Conservation (phyloP, 2,329 filamentous ascomycete genomes). For the Phialocephala subalpina region DNA sequence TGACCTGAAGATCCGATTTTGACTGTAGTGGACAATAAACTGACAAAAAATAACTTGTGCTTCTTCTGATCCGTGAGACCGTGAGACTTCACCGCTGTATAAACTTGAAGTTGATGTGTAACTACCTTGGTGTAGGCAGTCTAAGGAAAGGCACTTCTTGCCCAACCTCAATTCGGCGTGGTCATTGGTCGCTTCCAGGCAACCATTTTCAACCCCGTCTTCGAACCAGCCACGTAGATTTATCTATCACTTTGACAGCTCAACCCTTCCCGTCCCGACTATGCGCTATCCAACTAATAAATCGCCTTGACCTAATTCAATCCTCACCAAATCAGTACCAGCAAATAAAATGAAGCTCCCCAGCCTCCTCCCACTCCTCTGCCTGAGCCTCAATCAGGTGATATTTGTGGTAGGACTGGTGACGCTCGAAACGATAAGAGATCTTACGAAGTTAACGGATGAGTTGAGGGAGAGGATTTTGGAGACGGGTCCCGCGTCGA, state of each 20-base stretch:
- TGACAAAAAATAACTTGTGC: not conserved
- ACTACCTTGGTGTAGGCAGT: too few relatives aligned
- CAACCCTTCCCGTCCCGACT: not conserved
- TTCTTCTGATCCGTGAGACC: not conserved
- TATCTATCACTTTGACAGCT: not conserved
- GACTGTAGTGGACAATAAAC: not conserved
- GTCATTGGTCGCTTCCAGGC: slow-evolving; percentile 1
- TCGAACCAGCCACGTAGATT: not conserved
- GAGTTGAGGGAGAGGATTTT: slow-evolving; percentile 22
- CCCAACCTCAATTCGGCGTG: not conserved
- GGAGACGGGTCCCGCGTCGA: not conserved
- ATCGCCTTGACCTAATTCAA: not conserved
- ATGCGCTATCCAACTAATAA: not conserved
- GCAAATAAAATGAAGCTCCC: slow-evolving; percentile 3
- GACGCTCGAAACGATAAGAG: slow-evolving; percentile 33
- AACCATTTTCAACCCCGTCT: not conserved
- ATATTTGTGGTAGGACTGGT: slow-evolving; percentile 20
- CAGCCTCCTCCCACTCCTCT: not conserved
- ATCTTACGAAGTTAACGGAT: slow-evolving; percentile 32
- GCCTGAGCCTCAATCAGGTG: not conserved
- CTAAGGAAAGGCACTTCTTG: not conserved
- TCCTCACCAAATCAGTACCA: not conserved
- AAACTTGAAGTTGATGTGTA: not conserved
- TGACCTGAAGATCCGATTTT: not conserved
- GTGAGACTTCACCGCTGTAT: not conserved